Percentiles rank a stretch among this genome's conserved stretches.
These are phyloP conservation scores for Fraxinus excelsior DNA, from an alignment of 257 asterid species.

Conservation along the genomic window DNA sequence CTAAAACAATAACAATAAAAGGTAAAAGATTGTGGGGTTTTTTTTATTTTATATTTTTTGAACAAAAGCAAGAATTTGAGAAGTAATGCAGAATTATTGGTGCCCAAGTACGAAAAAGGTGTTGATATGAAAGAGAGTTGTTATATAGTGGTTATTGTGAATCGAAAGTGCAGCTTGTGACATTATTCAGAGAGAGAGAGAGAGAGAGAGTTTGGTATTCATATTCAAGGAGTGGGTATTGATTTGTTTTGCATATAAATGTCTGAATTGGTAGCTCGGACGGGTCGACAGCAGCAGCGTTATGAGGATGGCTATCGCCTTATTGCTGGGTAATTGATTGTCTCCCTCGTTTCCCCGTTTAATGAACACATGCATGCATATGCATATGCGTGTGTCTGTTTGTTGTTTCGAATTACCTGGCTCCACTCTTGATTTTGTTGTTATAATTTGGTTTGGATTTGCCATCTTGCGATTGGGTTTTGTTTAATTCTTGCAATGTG, in stretches of 20 bases:
- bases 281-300: conserved; percentile 89
- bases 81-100: conserved; percentile 13
- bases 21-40: conserved; percentile 18
- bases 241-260: conserved; percentile 40
- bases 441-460: conserved; percentile 13
- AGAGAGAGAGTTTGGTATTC: neutral
- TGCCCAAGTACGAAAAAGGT: neutral
- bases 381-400: conserved; percentile 19
- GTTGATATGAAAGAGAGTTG: neutral
- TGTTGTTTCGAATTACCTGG: neutral
- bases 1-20: conserved; percentile 6
- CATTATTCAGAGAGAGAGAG: conserved; percentile 13
- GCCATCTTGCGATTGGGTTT: conserved; percentile 17
- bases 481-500: conserved; percentile 14
- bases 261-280: conserved; percentile 96
- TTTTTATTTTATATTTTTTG: neutral
- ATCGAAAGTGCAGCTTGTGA: conserved; percentile 27
- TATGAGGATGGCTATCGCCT: conserved; percentile 85
- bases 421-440: conserved; percentile 14
- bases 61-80: conserved; percentile 24
- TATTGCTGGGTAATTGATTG: conserved; percentile 63
- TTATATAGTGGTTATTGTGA: conserved; percentile 23
- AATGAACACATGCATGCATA: conserved; percentile 35
- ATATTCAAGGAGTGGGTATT: neutral
- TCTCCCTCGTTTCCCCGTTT: neutral